Evolutionary conservation across 257 asterid species (phyloP).

Genomic region (Mentha longifolia): DNA sequence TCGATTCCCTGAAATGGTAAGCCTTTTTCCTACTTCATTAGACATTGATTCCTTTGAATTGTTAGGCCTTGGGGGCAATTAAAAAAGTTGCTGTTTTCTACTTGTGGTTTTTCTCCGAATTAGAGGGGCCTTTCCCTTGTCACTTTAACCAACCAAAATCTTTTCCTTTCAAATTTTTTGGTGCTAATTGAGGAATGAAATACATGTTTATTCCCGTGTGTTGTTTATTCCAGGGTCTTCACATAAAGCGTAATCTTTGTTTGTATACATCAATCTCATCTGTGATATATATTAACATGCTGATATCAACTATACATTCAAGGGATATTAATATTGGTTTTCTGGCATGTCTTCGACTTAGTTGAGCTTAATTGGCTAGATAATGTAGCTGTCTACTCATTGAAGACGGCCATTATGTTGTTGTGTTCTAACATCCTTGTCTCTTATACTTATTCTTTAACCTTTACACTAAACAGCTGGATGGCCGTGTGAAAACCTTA

Average conservation of each 20-base stretch:
- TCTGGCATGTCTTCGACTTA: not conserved
- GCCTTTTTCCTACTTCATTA: constrained; percentile 27
- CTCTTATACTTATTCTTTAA: constrained; percentile 19
- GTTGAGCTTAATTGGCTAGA: constrained; percentile 14
- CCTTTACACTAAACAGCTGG: constrained; percentile 67
- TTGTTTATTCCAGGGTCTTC: not conserved
- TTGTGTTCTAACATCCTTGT: not conserved
- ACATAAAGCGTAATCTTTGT: not conserved
- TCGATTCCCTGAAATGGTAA: constrained; percentile 90
- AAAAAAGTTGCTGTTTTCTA: not conserved
- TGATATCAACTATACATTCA: not conserved
- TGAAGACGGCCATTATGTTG: not conserved
- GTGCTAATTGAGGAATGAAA: constrained; percentile 3
- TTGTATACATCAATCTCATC: constrained; percentile 21
- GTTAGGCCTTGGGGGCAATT: constrained; percentile 7
- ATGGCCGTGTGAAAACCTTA: constrained; percentile 97
- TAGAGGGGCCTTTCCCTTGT: constrained; percentile 10
- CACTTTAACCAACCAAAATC: constrained; percentile 2
- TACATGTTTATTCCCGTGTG: not conserved
- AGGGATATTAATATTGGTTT: constrained; percentile 7
- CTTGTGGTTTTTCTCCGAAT: not conserved
- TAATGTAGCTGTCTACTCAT: not conserved
- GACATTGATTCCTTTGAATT: not conserved
- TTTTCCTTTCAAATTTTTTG: not conserved
- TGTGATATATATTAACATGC: not conserved